Conservation (phyloP, 345 rosid genomes). For the Rhizophora mangle region DNA sequence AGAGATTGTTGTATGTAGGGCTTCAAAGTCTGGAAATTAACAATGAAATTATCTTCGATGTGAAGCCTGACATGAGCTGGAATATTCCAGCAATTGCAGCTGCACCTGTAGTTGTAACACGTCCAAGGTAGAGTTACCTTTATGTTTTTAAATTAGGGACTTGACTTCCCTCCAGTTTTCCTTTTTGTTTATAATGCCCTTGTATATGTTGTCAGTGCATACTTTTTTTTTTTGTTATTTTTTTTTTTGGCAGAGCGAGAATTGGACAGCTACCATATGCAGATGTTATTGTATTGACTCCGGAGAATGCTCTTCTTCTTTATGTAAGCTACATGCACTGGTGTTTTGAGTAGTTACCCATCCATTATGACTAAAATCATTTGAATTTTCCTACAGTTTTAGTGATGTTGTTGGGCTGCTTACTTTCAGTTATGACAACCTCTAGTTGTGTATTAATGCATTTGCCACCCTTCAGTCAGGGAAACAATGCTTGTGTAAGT, state of each 20-base stretch:
- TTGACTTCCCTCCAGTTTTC: constrained; percentile 3
- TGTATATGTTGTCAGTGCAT: constrained; percentile 3
- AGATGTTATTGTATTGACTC: constrained; percentile 76
- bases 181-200: not conserved
- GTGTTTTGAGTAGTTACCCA: not conserved
- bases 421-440: no score
- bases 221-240: constrained; percentile 9
- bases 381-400: constrained; percentile 5
- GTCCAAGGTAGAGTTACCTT: constrained; percentile 53
- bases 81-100: constrained; percentile 85
- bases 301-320: constrained; percentile 70
- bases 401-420: not conserved
- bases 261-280: constrained; percentile 58
- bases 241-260: constrained; percentile 52
- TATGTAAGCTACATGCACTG: constrained; percentile 56
- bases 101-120: constrained; percentile 78
- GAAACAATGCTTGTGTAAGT: constrained; percentile 82
- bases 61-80: constrained; percentile 90
- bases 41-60: constrained; percentile 64
- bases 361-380: not conserved
- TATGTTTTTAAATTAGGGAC: constrained; percentile 7
- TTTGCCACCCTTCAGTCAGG: constrained; percentile 59
- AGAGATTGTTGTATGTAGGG: constrained; percentile 73
- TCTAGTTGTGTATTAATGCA: not conserved
- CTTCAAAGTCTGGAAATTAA: constrained; percentile 79